A percentile compares a stretch with the other conserved stretches of the same genome.
Evolutionary conservation across 2,329 filamentous ascomycete genomes (phyloP).

Genomic region (Epichloe gansuensis): DNA sequence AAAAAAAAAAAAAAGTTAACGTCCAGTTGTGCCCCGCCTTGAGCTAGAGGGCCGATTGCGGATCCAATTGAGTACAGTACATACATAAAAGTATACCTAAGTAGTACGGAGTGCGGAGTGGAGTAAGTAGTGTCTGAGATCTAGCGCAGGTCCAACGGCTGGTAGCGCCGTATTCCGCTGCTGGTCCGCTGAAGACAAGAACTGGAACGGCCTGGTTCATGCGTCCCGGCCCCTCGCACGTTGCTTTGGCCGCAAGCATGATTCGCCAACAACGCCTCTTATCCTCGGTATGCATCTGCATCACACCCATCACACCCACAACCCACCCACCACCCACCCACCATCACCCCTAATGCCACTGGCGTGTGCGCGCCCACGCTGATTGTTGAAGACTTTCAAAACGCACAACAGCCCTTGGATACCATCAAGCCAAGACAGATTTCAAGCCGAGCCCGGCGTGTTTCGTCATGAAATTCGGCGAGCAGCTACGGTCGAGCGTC

Average conservation of each 20-base stretch:
- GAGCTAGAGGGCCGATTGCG: background rate
- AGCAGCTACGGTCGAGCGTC: slow-evolving; percentile 88
- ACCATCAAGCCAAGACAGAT: slow-evolving; percentile 19
- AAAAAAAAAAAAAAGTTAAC: background rate
- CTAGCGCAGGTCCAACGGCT: background rate
- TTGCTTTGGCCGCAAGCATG: slow-evolving; percentile 10
- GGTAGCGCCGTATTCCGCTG: background rate
- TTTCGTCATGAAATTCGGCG: slow-evolving; percentile 74
- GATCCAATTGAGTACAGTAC: too few species aligned
- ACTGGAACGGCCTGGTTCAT: background rate
- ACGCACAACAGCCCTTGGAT: slow-evolving; percentile 30
- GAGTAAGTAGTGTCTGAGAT: background rate
- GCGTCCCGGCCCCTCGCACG: slow-evolving; percentile 9
- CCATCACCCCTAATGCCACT: slow-evolving; percentile 1
- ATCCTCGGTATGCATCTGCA: background rate
- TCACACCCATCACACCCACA: background rate
- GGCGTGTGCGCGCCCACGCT: slow-evolving; percentile 28
- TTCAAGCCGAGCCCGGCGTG: slow-evolving; percentile 34
- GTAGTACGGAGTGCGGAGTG: too few species aligned
- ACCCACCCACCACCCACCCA: background rate
- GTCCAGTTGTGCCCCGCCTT: background rate
- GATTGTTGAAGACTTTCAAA: slow-evolving; percentile 39
- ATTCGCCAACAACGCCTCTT: slow-evolving; percentile 16
- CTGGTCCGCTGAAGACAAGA: background rate
- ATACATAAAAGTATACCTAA: too few species aligned